These are phyloP conservation scores for Lactarius indigo DNA, from an alignment of 768 basidiomycete species.

Conservation along the genomic window DNA sequence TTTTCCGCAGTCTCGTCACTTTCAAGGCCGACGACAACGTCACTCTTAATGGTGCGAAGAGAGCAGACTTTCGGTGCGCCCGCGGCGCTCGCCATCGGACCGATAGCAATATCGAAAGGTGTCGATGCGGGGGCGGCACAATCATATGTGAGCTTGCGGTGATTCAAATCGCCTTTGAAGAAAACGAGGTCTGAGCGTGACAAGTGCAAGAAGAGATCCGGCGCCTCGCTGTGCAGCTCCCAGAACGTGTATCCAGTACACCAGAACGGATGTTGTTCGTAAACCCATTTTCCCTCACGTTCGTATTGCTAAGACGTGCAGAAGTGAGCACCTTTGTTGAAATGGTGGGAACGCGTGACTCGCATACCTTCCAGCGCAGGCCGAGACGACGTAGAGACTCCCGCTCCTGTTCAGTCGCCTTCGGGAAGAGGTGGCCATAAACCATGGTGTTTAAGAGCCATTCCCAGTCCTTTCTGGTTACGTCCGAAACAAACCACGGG, in stretches of 20 bases:
- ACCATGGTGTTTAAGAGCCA: slow-evolving; percentile 87
- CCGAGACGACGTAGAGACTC: slow-evolving; percentile 80
- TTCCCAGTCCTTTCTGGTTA: slow-evolving; percentile 91
- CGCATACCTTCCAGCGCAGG: slow-evolving; percentile 78
- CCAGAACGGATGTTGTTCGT: slow-evolving; percentile 94
- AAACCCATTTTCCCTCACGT: slow-evolving; percentile 88
- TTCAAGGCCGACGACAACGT: slow-evolving; percentile 88
- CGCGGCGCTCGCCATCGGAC: slow-evolving; percentile 83
- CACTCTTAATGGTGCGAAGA: slow-evolving; percentile 90
- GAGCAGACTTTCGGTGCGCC: slow-evolving; percentile 87
- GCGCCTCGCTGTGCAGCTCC: slow-evolving; percentile 79
- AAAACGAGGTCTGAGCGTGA: slow-evolving; percentile 85
- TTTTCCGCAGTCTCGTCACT: slow-evolving; percentile 70
- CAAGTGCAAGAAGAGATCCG: slow-evolving; percentile 89
- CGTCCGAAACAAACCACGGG: slow-evolving; percentile 93
- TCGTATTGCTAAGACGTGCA: slow-evolving; percentile 70
- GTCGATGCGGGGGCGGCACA: slow-evolving; percentile 84
- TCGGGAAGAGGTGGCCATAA: slow-evolving; percentile 90
- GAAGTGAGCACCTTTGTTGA: slow-evolving; percentile 8
- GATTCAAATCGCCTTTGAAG: slow-evolving; percentile 95
- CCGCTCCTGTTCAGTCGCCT: slow-evolving; percentile 72
- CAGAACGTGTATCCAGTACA: slow-evolving; percentile 96
- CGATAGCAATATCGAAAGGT: slow-evolving; percentile 87
- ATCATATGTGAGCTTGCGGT: slow-evolving; percentile 86
- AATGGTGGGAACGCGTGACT: background rate